phyloP scores from a whole-genome alignment of 768 basidiomycete genomes.

The Suillus hirtellus region DNA sequence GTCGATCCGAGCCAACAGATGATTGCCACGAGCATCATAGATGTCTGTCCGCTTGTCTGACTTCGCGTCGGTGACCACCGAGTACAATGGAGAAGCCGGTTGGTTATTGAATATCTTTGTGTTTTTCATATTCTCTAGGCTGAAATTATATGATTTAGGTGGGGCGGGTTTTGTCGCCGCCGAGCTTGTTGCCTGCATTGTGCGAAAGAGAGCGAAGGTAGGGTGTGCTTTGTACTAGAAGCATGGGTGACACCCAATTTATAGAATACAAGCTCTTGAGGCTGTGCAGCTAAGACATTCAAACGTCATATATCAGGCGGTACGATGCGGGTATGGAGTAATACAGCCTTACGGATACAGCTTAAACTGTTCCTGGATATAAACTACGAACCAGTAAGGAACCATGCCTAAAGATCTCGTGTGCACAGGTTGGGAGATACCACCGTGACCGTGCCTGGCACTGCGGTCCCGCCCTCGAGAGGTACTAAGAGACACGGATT shows the following conservation, averaged over 20 bases:
- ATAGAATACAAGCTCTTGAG: not conserved
- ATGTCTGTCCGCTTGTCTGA: constrained; percentile 15
- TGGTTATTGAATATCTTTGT: constrained; percentile 14
- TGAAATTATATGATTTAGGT: constrained; percentile 15
- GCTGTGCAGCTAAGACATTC: not conserved
- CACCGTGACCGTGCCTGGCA: not conserved
- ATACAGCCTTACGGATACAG: not conserved
- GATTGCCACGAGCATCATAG: constrained; percentile 12
- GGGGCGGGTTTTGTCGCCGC: not conserved
- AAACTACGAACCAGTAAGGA: not conserved
- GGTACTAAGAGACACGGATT: not conserved
- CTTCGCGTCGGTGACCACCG: constrained; percentile 12
- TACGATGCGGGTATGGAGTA: not conserved
- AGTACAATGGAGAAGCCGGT: constrained; percentile 14
- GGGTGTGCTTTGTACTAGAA: not conserved
- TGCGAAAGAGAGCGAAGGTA: not conserved
- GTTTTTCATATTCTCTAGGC: constrained; percentile 14
- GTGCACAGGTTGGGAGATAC: not conserved
- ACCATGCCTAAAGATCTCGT: not conserved
- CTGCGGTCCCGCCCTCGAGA: not conserved
- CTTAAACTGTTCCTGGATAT: not conserved
- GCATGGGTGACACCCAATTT: not conserved
- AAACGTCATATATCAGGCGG: not conserved
- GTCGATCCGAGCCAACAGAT: constrained; percentile 10
- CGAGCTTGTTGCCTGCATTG: constrained; percentile 11